Evolutionary conservation across 1,284 basidiomycete species (phyloP).

Genomic region (Athelia sp.): DNA sequence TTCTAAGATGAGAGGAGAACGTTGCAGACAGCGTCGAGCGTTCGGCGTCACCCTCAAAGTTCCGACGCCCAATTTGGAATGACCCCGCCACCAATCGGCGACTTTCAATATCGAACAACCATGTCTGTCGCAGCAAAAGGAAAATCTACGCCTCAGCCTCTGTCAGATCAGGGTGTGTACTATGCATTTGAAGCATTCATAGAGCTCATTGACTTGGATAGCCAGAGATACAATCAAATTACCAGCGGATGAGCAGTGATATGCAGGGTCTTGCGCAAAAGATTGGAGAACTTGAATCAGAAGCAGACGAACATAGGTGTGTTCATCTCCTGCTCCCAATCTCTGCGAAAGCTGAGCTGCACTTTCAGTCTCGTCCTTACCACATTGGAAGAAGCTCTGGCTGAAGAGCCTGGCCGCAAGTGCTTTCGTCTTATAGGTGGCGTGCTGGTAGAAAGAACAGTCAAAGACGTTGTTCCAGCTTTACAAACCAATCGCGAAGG

Average conservation of each 20-base stretch:
- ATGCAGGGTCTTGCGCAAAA: conserved; percentile 84
- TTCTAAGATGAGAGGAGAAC: conserved; percentile 12
- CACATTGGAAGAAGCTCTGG: conserved; percentile 77
- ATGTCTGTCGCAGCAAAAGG: conserved; percentile 37
- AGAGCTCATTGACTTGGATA: conserved; percentile 33
- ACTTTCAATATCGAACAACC: conserved; percentile 29
- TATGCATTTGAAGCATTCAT: conserved; percentile 3
- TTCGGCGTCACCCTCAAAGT: not conserved
- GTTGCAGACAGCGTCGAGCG: not conserved
- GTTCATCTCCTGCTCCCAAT: conserved; percentile 17
- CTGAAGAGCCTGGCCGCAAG: conserved; percentile 81
- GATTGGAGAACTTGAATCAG: conserved; percentile 90
- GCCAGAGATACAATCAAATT: conserved; percentile 78
- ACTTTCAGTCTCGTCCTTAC: conserved; percentile 76
- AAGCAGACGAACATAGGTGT: conserved; percentile 87
- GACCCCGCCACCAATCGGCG: no score
- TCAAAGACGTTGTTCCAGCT: conserved; percentile 91
- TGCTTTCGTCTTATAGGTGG: conserved; percentile 98
- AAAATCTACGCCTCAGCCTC: conserved; percentile 47
- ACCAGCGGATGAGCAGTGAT: conserved; percentile 74
- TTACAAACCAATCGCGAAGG: conserved; percentile 83
- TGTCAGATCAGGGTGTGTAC: conserved; percentile 67
- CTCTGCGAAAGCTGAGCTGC: conserved; percentile 7
- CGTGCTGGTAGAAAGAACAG: conserved; percentile 92
- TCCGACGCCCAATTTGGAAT: no score